Evolutionary conservation across 352 stramenopile genomes (phyloP), one percentile per base, ranked within the genome.

Genomic region (Plasmopara muralis): DNA sequence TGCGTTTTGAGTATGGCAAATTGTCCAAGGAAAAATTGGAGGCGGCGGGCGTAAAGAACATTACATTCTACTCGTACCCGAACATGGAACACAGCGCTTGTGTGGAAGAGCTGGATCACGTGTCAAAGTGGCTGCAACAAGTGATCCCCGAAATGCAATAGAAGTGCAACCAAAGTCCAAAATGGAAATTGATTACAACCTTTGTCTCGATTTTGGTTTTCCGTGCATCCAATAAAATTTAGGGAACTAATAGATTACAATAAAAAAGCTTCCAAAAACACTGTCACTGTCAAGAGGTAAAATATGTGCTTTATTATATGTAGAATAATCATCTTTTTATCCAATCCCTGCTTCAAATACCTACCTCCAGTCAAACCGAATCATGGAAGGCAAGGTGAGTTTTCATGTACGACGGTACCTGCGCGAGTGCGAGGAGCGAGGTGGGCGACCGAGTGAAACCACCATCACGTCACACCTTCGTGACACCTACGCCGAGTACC

Each of bases 331-430:
- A 25, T 25, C 31, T 35, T 35, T 35, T 35, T 12, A 35, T 12
- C 31, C 31, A 35, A 35, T 35, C 10, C 6, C 20, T 35, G 10
- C 2, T 12, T 35, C 31, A 35, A 35, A 35, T 12, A 4, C 31
- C 5, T 4, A 35, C 31, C 31, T 8, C 31, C 31, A 35, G 31
- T 12, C 31, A 35, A 1, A 35, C 31, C 3, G 20, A 25, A 6
- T 12, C 0, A 93, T 93, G 83, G 79, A 94, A 65, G 74, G 77
- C 34, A 94, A 94, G 57, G 75, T 94, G 56, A 85, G 69, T 47
- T 94, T 94, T 72, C 81, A 92, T 55, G 82, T 92, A 66, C 79
- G 82, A 6, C 79, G 75, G 45, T 94, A 85, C 57, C 62, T 94
- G 56, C 76, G 75, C 61, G 81, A 92, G 53, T 90, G 79, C 67